Evolutionary conservation across 2,329 filamentous ascomycete species (phyloP), one percentile per base, ranked within the genome.

Genomic region (Penicillium verrucosum): DNA sequence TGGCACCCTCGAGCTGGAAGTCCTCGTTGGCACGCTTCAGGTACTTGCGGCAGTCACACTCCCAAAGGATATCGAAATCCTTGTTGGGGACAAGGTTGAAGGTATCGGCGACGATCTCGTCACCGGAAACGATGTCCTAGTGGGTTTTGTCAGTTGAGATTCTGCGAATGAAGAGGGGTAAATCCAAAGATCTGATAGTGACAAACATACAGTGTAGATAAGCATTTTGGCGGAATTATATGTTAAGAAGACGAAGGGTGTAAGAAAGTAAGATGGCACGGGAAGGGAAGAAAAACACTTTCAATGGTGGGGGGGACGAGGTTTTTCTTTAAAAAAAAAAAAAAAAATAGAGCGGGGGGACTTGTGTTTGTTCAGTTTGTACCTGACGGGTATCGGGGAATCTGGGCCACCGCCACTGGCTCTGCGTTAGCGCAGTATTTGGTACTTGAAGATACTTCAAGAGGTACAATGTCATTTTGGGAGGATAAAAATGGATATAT

Each of bases 101-200:
- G 68, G 89, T 94, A 81, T 97, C 93, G 73, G 94, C 95, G 86
- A 97, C 87, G 77, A 99, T 85, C 88, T 99, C 94, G 81, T 97
- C 93, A 66, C 81, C 90, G 78, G 85, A 89, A 79, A 97, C 76
- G 70, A 94, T 80, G 76, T 99, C 94, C 94, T 99, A 71, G 60
- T 18, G 48, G 40, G 49, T 46, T 44, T 51, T 18, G 57, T 62
- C 40, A 58, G 57, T 29, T 54, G n/a, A 45, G 51, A 58, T 58
- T 58, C 56, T 27, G 16, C 18, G n/a, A 37, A 44, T 6, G 5
- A 56, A 40, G 18, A 27, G 27, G 25, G 42, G 25, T 29, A 48
- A 48, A 25, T 18, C 10, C 9, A 37, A 27, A 10, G 8, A 34
- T 9, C 7, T 50, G 25, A 43, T n/a, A 18, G 16, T 30, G 25